Base-by-base conservation (phyloP, 352 stramenopile genomes). In the Aphanomyces invadans region DNA sequence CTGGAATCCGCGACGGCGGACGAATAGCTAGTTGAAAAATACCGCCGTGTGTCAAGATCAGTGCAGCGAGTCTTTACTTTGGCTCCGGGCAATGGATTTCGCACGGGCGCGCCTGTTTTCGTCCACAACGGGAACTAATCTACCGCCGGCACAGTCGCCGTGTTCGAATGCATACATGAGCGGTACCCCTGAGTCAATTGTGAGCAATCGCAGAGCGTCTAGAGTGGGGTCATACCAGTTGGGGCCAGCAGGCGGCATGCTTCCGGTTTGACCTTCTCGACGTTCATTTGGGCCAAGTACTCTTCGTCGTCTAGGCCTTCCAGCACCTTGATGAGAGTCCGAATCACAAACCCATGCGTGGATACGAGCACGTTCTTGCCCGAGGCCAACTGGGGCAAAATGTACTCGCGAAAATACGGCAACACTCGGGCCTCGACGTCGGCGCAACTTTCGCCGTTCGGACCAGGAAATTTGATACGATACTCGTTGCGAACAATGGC, bases 401-500 rank as follows among this genome's bases (percentile, higher is more conserved):
- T 86, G 57, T 88, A 90, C 54, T 77, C 76, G 38, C 86, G 68
- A 73, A 92, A 90, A 49, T 90, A 92, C 29, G 84, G 82, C 51
- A 90, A 75, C 25, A 78, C 85, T 29, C 84, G 84, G 64, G 76
- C 83, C 68, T 89, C 77, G 68, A 92, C 86, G 62, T 92, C 81
- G 52, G 81, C 80, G 68, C 82, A 92, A 59, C 80, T 90, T 73
- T 92, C 84, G 36, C 84, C 84, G 70, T 90, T 90, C 45, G 74
- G 69, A 25, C 83, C 83, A 10, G 84, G 84, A 61, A 92, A 92
- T 51, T 87, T 86, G 61, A 80, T 88, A 38, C 73, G 78, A 66
- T 79, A 92, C 69, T 92, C 84, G 65, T 92, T 92, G 44, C 84
- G 78, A 46, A 92, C 84, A 68, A 85, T 85, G 33, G 88, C 75